Evolutionary conservation across 75 land plant genomes (phyloP).

Genomic region (Cryptomeria japonica): DNA sequence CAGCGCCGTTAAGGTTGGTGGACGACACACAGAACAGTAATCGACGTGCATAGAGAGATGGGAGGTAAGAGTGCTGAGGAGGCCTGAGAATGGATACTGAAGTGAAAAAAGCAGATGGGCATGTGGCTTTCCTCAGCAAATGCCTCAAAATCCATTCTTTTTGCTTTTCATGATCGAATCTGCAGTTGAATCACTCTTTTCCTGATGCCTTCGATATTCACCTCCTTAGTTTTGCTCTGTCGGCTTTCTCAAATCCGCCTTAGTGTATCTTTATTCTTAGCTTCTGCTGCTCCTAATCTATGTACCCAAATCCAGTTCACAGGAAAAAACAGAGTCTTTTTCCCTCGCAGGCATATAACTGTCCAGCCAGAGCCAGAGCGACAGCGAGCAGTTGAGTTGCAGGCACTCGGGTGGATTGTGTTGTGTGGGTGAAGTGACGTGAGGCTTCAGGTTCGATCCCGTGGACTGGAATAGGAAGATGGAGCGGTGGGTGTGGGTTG

Average conservation of each 20-base stretch:
- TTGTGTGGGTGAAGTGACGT: too few species aligned
- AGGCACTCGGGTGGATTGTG: neutral
- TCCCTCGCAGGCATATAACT: too few species aligned
- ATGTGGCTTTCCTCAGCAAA: neutral
- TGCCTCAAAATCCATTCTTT: neutral
- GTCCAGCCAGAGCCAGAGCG: neutral
- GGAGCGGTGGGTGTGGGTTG: neutral
- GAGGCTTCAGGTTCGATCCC: neutral
- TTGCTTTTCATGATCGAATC: neutral
- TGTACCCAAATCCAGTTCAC: neutral
- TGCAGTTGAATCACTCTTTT: neutral
- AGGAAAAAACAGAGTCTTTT: neutral
- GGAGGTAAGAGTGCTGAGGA: too few species aligned
- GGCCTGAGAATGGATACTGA: too few species aligned
- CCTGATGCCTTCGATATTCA: neutral
- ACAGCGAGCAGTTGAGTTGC: neutral
- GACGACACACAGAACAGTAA: too few species aligned
- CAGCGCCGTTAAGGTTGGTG: too few species aligned
- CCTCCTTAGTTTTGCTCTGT: neutral
- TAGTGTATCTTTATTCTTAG: neutral
- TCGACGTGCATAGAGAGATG: too few species aligned
- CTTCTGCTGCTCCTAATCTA: neutral
- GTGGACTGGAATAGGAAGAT: neutral
- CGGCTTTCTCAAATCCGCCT: neutral
- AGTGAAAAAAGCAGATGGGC: neutral